Base-by-base conservation (phyloP, 2,329 filamentous ascomycete species). In the Pseudogymnoascus pannorum region DNA sequence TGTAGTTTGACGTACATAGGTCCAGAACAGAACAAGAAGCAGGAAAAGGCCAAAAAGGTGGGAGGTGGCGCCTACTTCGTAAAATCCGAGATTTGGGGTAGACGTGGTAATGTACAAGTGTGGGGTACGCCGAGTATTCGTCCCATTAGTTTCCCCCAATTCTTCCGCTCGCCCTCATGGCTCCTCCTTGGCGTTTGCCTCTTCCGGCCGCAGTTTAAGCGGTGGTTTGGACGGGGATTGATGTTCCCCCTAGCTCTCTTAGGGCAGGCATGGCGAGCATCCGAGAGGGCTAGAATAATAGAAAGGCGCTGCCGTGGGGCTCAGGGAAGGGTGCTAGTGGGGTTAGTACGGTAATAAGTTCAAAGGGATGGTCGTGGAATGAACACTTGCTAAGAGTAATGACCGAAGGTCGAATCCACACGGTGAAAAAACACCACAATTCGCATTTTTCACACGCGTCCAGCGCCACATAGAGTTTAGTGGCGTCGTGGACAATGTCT, bases 31-130 rank as follows among this genome's bases (percentile, higher is more conserved):
- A 29, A 29, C n/a, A 51, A n/a, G n/a, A n/a, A 51, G 7, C 44
- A 9, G 44, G 44, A 51, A 51, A 11, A 9, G 44, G 24, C 14
- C 44, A 18, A 51, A 31, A 51, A 18, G 44, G 44, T 51, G 44
- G 44, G 44, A 51, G 24, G 44, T 18, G 44, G 44, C 44, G 24
- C 44, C 24, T 29, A 16, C 44, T 51, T 51, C 44, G 44, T 29
- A 29, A 51, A 51, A 51, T 16, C 44, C 44, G 44, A 51, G 44
- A 51, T 51, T 51, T 51, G 44, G 24, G 44, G 44, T 51, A 51
- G 44, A 24, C 22, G 42, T 48, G 20, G 42, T 48, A 48, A 48
- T 29, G 44, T 29, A 51, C 24, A 29, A 51, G 44, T 29, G 44
- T 51, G 44, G 44, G 44, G 44, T 51, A 29, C 24, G 44, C 24